Base-by-base conservation (phyloP, 176 grass and related monocot species). In the Avena insularis region DNA sequence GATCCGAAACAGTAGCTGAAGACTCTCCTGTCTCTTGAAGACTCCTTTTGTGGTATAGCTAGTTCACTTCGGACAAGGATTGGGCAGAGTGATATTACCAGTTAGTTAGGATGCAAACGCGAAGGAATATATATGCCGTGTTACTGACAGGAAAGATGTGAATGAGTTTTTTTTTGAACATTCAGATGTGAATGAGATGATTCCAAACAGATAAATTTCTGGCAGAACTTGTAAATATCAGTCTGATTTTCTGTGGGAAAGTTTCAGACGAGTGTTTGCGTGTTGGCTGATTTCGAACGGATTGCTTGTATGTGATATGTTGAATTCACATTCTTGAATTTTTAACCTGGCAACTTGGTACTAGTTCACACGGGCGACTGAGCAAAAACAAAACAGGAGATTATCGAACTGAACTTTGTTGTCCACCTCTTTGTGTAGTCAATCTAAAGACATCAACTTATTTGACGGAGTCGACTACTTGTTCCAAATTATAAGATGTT, bases 191-290 rank as follows among this genome's bases (percentile, higher is more conserved):
- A 43, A 19, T 53, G 63, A 69, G 68, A 45, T 45, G 68, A 20
- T 35, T 29, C 13, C 25, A n/a, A 1, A 40, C 35, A 36, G 16
- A 38, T 16, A 43, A 5, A n/a, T 69, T 68, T 20, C 48, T 54
- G 47, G 13, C 19, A 17, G 23, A 82, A 69, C 27, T 19, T 69
- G 48, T 82, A 50, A 65, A 81, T 81, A 81, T 48, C 40, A 23
- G 46, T 43, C 6, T 64, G 10, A 5, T 66, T 33, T 80, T 49
- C 40, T 3, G 23, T 46, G 56, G 3, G 20, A 0, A 43, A 45
- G 68, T 71, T 10, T 43, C 36, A 8, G 35, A 21, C 8, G 49
- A 13, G 11, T 51, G 5, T 57, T 57, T 6, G 54, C 49, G 11
- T 12, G 12, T 51, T 43, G 40, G 5, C 49, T 51, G 11, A 51